phyloP scores from a whole-genome alignment of 208 protist genomes.

The Zelonia costaricensis region DNA sequence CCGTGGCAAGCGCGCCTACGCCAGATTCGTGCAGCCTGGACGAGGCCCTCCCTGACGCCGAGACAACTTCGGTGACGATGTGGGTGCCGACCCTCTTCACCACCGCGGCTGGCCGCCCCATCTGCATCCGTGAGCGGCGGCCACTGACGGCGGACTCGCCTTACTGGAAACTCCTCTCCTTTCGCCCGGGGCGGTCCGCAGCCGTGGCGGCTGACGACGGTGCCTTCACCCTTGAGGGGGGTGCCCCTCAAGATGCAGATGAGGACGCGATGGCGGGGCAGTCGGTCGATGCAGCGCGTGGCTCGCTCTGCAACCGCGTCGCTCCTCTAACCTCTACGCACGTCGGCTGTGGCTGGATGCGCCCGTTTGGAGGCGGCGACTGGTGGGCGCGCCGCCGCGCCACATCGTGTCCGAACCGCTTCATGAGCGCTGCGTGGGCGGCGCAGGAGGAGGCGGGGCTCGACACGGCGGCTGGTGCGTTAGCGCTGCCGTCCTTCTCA shows the following conservation, averaged over 20 bases:
- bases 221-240: too few species aligned
- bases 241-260: too few species aligned
- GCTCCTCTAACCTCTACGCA: constrained; percentile 4
- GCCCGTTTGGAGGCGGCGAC: neutral
- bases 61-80: constrained; percentile 8
- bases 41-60: neutral
- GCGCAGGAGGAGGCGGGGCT: too few species aligned
- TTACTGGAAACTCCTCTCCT: constrained; percentile 46
- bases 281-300: too few species aligned
- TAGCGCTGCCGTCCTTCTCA: constrained; percentile 15
- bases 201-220: neutral
- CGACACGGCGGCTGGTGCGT: neutral
- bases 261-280: too few species aligned
- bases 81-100: constrained; percentile 68
- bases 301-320: too few species aligned
- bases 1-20: neutral
- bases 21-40: neutral
- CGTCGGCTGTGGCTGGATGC: constrained; percentile 4
- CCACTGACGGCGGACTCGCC: constrained; percentile 29
- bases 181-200: constrained; percentile 20
- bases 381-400: neutral
- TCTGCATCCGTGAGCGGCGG: constrained; percentile 59
- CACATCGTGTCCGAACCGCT: constrained; percentile 18
- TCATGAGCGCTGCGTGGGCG: neutral
- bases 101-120: constrained; percentile 46